Base-by-base conservation (phyloP, 441 rosid genomes). In the Jatropha multifida region DNA sequence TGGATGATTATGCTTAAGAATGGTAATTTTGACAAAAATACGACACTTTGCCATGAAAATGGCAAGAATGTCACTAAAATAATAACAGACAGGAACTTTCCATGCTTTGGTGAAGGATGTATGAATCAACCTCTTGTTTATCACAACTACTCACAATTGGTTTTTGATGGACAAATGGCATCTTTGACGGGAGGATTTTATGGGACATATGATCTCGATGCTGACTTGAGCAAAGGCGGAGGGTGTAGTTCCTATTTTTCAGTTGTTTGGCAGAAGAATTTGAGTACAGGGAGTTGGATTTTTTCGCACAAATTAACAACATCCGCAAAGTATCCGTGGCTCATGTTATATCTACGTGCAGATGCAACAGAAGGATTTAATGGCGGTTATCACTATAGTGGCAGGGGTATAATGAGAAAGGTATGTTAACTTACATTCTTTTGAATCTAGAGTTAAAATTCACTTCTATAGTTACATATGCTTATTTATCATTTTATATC, bases 1-100 rank as follows among this genome's bases (percentile, higher is more conserved):
- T 89, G 91, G 94, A 91, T 84, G 89, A 78, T 91, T 51, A 91
- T 89, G 94, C 84, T 91, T 37, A 90, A 90, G 83, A 90, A 90
- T 74, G 92, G 96, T 0, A 91, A 91, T 75, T 90, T 88, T 4
- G 96, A 91, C 75, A 88, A 85, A 75, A 91, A 83, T 74, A 79
- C 92, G 26, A 81, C 86, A 0, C 83, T 89, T n/a, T 91, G 92
- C 75, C 96, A 89, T 0, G 92, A 89, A 80, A 88, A 91, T 65
- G 92, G 96, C 58, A 80, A 79, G 75, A 85, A 81, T 66, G 84
- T 88, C 9, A 68, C 77, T 72, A 81, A 84, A 75, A 81, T 91
- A 64, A 80, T 85, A 59, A 87, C 89, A 3, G 78, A 74, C 49
- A 83, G 93, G 78, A 85, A 77, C 14, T 92, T 90, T 72, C 93